Conservation (phyloP, 2,329 filamentous ascomycete genomes). For the Venturiaceae sp. region DNA sequence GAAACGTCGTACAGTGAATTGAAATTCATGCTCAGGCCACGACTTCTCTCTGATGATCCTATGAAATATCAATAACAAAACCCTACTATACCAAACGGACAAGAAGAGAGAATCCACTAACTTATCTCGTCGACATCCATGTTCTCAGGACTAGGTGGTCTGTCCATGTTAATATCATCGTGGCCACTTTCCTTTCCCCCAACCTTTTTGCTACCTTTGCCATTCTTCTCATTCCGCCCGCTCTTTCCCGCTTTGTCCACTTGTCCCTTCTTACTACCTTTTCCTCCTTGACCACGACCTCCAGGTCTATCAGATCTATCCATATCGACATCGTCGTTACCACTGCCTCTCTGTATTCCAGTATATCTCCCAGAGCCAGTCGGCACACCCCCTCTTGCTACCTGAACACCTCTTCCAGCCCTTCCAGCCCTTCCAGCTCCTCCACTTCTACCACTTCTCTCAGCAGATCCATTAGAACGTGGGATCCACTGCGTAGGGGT, state of each 20-base stretch:
- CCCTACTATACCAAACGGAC: background rate
- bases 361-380: background rate
- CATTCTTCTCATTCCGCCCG: too few relatives aligned
- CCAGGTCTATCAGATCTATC: background rate
- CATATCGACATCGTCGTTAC: background rate
- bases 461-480: too few relatives aligned
- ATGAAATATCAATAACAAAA: background rate
- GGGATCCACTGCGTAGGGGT: too few relatives aligned
- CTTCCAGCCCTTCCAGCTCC: background rate
- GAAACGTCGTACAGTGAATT: background rate
- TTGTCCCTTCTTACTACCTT: background rate
- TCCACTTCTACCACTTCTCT: too few relatives aligned
- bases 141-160: too few relatives aligned
- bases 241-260: background rate
- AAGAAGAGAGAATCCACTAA: background rate
- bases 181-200: too few relatives aligned
- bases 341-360: too few relatives aligned
- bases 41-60: background rate
- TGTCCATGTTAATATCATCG: too few relatives aligned
- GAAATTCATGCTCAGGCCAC: background rate
- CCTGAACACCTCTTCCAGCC: background rate
- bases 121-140: background rate
- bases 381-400: background rate
- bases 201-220: too few relatives aligned
- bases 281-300: background rate